A percentile compares a stretch with the other conserved stretches of the same genome.
Evolutionary conservation across 257 asterid species (phyloP).

Genomic region (Avicennia marina): DNA sequence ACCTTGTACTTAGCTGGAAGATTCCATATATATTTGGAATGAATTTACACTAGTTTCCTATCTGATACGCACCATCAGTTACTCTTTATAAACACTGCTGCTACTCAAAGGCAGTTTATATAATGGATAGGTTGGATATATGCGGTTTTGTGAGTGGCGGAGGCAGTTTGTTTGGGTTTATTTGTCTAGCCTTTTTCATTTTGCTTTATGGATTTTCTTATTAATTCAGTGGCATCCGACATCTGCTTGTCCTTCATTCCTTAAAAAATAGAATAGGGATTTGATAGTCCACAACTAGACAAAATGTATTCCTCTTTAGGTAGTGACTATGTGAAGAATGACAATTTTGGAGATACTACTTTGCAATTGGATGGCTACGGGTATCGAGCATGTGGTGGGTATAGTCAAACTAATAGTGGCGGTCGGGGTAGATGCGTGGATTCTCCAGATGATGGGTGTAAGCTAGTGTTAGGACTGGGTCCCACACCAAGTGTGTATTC

Average conservation of each 20-base stretch:
- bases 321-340: constrained; percentile 31
- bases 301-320: constrained; percentile 35
- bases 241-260: constrained; percentile 16
- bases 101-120: constrained; percentile 21
- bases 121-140: constrained; percentile 84
- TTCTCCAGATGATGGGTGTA: constrained; percentile 76
- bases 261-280: constrained; percentile 16
- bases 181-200: constrained; percentile 41
- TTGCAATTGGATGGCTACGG: constrained; percentile 76
- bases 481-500: constrained; percentile 68
- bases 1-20: constrained; percentile 9
- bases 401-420: constrained; percentile 26
- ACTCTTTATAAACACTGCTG: constrained; percentile 14
- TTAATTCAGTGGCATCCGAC: constrained; percentile 24
- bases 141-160: constrained; percentile 96
- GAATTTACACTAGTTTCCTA: background rate
- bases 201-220: constrained; percentile 35
- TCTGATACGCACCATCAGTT: constrained; percentile 7
- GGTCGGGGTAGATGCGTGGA: constrained; percentile 23
- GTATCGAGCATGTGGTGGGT: constrained; percentile 45
- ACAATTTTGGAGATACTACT: constrained; percentile 62
- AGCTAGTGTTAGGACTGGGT: constrained; percentile 88
- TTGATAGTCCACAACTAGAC: constrained; percentile 29
- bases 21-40: constrained; percentile 19
- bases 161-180: constrained; percentile 32